Evolutionary conservation across 257 asterid genomes (phyloP).

Genomic region (Salvia splendens): DNA sequence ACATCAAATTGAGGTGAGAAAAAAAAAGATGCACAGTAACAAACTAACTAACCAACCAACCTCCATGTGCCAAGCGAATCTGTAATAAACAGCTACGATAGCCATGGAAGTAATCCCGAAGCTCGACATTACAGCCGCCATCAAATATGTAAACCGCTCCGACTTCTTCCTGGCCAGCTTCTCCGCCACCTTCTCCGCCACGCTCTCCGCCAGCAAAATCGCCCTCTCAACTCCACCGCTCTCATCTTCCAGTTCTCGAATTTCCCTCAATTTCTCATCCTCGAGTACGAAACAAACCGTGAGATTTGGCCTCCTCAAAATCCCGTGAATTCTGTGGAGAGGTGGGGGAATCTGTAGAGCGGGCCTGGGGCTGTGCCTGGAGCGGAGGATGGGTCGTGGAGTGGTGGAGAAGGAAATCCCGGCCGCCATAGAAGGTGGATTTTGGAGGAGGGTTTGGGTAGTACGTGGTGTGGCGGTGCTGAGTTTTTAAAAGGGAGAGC

Average conservation of each 20-base stretch:
- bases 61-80: conserved; percentile 98
- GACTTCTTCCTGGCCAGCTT: conserved; percentile 75
- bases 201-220: conserved; percentile 42
- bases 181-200: conserved; percentile 56
- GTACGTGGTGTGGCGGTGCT: background rate
- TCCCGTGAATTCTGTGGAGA: conserved; percentile 27
- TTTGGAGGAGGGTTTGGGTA: conserved; percentile 19
- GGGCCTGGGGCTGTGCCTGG: conserved; percentile 40
- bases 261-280: conserved; percentile 42
- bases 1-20: too few species aligned
- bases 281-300: conserved; percentile 59
- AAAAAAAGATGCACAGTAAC: background rate
- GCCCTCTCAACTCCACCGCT: conserved; percentile 36
- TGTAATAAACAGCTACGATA: conserved; percentile 70
- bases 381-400: conserved; percentile 31
- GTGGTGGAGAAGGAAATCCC: conserved; percentile 43
- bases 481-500: background rate
- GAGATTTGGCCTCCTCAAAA: conserved; percentile 37
- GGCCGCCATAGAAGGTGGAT: conserved; percentile 60
- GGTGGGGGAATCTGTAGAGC: conserved; percentile 32
- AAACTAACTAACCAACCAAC: conserved; percentile 11
- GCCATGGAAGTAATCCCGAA: conserved; percentile 88
- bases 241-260: conserved; percentile 18
- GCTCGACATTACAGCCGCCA: conserved; percentile 97
- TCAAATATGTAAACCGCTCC: conserved; percentile 78